Conservation (phyloP, 148 eudicot species). For the Dysphania ambrosioides region DNA sequence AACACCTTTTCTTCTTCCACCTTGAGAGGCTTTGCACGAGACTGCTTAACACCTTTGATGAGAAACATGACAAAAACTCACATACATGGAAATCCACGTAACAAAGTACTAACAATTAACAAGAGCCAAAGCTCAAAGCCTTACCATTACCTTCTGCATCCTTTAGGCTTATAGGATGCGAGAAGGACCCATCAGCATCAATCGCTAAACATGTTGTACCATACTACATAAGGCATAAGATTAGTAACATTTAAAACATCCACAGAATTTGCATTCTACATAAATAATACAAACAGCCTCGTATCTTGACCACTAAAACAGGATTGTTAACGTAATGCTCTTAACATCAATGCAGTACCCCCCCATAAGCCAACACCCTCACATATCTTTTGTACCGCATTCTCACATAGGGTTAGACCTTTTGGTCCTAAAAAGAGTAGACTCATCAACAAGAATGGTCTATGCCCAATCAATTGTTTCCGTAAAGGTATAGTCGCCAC, state of each 20-base stretch:
- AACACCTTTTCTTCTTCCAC: constrained; percentile 75
- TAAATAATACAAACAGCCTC: too few species aligned
- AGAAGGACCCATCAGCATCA: constrained; percentile 77
- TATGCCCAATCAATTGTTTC: neutral
- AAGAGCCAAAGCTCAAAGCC: constrained; percentile 2
- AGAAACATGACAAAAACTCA: constrained; percentile 14
- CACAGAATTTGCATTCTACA: too few species aligned
- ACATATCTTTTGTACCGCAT: neutral
- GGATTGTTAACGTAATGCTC: neutral
- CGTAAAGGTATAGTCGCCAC: too few species aligned
- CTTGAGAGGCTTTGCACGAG: constrained; percentile 74
- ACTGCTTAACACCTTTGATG: constrained; percentile 61
- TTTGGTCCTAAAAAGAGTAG: too few species aligned
- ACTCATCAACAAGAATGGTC: too few species aligned
- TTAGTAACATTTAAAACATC: too few species aligned
- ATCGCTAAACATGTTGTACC: constrained; percentile 76
- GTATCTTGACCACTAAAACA: neutral
- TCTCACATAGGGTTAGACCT: too few species aligned
- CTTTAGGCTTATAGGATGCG: constrained; percentile 53
- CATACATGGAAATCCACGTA: neutral
- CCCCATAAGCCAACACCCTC: too few species aligned
- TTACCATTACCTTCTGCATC: constrained; percentile 55
- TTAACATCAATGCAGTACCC: neutral
- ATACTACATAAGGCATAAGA: constrained; percentile 47
- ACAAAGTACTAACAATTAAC: neutral